Base-by-base conservation (phyloP, 495 filamentous ascomycete species). In the Tetracladium setigerum region DNA sequence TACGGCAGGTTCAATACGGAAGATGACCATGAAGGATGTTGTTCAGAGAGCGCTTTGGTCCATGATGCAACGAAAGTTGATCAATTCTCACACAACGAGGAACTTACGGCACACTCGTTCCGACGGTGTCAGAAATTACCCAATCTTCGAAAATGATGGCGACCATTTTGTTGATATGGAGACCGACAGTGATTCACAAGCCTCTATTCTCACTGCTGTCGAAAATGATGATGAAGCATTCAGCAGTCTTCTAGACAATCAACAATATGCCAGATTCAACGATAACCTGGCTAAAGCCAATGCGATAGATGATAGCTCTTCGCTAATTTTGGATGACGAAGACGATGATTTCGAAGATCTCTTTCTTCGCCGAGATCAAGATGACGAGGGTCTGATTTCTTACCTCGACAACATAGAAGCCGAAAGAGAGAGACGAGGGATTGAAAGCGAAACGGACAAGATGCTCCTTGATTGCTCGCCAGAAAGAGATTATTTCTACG, bases 31-130 rank as follows among this genome's bases (percentile, higher is more conserved):
- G 15, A 19, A 11, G 36, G 24, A 14, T 22, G 46, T 52, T 9
- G 42, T 50, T 15, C 42, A 54, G 18, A 34, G 31, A 2, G 38
- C 38, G n/a, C 4, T 55, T 19, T 59, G 56, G 56, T 30, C 16
- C 3, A 59, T 55, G 52, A 55, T 55, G 49, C 49, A 53, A n/a
- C 39, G 33, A 24, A 44, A 47, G 7, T 16, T 59, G n/a, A 50
- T 41, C 14, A 45, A 59, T 30, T 14, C 44, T 7, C 31, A 38
- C 12, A 36, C 19, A 9, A 16, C 14, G 0, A 44, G 35, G 17
- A 50, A 46, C 27, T 36, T 36, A n/a, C 34, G 34, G 3, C 34
- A 27, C 7, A 27, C 22, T 3, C 22, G 3, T 3, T 27, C 22
- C 7, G 22, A 27, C 22, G 22, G 22, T 3, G 22, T 27, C 22